Evolutionary conservation across 257 asterid genomes (phyloP), one percentile per base, ranked within the genome.

Genomic region (Paraleonurus japonicus): DNA sequence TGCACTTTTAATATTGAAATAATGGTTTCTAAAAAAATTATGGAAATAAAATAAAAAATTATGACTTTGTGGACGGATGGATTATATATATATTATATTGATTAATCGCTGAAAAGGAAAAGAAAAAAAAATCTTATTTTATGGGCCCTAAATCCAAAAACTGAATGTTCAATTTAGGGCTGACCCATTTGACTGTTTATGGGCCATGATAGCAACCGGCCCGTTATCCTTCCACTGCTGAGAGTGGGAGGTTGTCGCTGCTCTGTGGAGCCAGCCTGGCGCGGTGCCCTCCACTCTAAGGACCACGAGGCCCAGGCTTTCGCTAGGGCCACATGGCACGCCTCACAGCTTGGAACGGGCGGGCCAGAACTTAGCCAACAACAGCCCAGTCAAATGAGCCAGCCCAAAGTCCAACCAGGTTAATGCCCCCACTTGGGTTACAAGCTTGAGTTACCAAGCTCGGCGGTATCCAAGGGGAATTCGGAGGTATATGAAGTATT

Each of bases 251-350:
- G 41, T 30, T 13, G 10, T 28, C 16, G 65, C 43, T 60, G 65
- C 45, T 60, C 11, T 60, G 65, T 13, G 65, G 22, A 60, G 19
- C 65, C 65, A 60, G 45, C 65, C 45, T 60, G 65, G 24, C 65
- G 43, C 65, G 24, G 65, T 60, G 65, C 65, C 65, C 65, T 1
- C 23, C 45, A 0, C 65, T 60, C 65, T 28, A 60, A 4, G 11
- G 5, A 7, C 20, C 43, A 28, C 0, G 65, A 3, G 13, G 41
- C 45, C 65, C 65, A 60, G 6, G 65, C 65, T 9, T 60, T 28
- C 24, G 43, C 65, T 0, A 0, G 67, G 67, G 10, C 67, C 48
- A 0, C 50, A 3, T 8, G 6, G 26, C 28, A 43, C 67, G 17
- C 4, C 67, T 61, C 48, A 28, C n/a, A 9, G 30, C 67, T 30